These are phyloP conservation scores for Balansia obtecta DNA, from an alignment of 2,329 filamentous ascomycete genomes.

Conservation along the genomic window DNA sequence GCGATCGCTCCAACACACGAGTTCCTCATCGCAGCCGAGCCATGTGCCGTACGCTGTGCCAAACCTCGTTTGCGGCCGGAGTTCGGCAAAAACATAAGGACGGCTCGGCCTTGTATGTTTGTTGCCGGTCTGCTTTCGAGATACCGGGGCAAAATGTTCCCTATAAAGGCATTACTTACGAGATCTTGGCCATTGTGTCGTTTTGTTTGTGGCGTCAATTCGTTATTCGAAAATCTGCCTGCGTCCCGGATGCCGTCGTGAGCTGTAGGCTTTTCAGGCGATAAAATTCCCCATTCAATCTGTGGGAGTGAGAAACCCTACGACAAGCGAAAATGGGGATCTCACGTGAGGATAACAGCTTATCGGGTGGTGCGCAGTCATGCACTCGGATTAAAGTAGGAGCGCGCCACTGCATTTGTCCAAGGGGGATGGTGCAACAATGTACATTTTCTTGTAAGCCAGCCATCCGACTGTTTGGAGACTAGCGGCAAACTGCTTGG, in stretches of 20 bases:
- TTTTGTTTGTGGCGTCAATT: constrained; percentile 31
- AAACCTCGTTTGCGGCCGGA: not conserved
- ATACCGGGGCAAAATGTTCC: constrained; percentile 11
- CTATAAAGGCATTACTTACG: constrained; percentile 33
- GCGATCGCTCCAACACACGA: not conserved
- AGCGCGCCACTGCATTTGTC: too few relatives aligned
- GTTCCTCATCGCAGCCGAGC: not conserved
- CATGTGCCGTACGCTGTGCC: not conserved
- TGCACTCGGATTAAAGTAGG: too few relatives aligned
- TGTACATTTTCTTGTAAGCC: too few relatives aligned
- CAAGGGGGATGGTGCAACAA: too few relatives aligned
- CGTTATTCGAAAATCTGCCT: constrained; percentile 22
- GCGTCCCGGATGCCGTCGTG: constrained; percentile 24
- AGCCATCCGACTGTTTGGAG: too few relatives aligned
- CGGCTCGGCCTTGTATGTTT: constrained; percentile 12
- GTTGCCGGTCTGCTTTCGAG: constrained; percentile 4
- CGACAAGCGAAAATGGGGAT: constrained; percentile 14
- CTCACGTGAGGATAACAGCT: constrained; percentile 21
- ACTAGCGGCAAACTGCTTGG: too few relatives aligned
- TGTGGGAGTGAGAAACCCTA: constrained; percentile 31
- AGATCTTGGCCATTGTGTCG: constrained; percentile 51
- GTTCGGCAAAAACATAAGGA: not conserved
- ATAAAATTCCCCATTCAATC: constrained; percentile 22
- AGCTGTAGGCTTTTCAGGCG: constrained; percentile 20
- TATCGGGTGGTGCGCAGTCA: constrained; percentile 8